These are phyloP conservation scores for Arabis hirsuta DNA, from an alignment of 345 rosid species.

Conservation along the genomic window DNA sequence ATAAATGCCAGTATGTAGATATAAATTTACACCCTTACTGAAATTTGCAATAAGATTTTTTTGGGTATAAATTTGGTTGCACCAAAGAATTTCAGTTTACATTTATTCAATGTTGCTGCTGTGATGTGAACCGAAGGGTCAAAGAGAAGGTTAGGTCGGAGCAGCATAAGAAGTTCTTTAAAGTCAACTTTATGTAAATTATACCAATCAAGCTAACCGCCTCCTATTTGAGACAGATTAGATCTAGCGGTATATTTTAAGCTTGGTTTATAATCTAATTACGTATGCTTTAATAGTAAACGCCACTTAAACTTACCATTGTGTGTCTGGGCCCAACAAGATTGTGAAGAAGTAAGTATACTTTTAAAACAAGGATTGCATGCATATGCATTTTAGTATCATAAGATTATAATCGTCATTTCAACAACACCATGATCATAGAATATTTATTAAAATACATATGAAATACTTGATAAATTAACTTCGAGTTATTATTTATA, in stretches of 20 bases:
- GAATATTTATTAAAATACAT: not conserved
- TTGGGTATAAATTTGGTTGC: constrained; percentile 15
- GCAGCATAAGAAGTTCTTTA: constrained; percentile 21
- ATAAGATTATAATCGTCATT: not conserved
- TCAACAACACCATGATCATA: not conserved
- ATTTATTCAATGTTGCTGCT: constrained; percentile 22
- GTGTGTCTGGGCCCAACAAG: not conserved
- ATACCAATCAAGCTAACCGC: constrained; percentile 6
- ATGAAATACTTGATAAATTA: not conserved
- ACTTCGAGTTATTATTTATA: not conserved
- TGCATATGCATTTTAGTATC: not conserved
- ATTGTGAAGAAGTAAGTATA: constrained; percentile 18
- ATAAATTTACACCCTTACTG: not conserved
- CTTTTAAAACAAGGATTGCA: not conserved
- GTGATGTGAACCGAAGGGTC: constrained; percentile 41
- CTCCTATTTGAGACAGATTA: constrained; percentile 6
- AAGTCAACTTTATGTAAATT: not conserved
- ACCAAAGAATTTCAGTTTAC: constrained; percentile 17
- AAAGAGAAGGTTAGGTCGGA: constrained; percentile 42
- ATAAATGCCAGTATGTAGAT: not conserved
- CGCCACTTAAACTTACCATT: not conserved
- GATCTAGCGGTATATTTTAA: constrained; percentile 2
- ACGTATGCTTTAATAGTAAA: constrained; percentile 8
- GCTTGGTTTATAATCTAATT: constrained; percentile 13
- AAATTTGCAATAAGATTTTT: not conserved